Base-by-base conservation (phyloP, 176 grass and related monocot species). In the Eleusine indica region DNA sequence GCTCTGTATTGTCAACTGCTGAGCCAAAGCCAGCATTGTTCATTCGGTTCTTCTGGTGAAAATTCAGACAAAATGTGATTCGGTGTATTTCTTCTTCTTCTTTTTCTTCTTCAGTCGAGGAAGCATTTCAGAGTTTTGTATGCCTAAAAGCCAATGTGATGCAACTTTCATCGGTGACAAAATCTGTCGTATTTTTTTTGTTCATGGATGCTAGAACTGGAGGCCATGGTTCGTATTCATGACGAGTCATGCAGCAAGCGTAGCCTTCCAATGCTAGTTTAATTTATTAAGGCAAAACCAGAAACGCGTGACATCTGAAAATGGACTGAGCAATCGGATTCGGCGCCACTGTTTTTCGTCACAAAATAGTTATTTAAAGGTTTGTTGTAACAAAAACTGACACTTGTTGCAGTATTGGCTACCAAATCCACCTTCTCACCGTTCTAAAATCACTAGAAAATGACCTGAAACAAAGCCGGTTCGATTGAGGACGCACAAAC, bases 381-480 rank as follows among this genome's bases (percentile, higher is more conserved):
- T 85, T 82, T 86, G 83, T 86, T 82, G 83, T 66, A 78, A 82
- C 83, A 82, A 73, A 73, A 73, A 66, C 82, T 86, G 88, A 82
- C 83, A 30, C 16, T 46, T 51, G 78, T 19, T 39, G 38, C 79
- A 74, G 52, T 82, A 72, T 90, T 73, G 88, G 78, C 62, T 73
- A 86, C 83, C 83, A 82, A 82, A 86, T 60, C 83, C 58, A 61
- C 74, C 88, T 78, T 83, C 49, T 69, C 29, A 19, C 38, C 17
- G 5, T 30, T 42, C 38, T 3, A 49, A 78, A 51, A 68, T 86
- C 67, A 37, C 3, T 29, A 58, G 32, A 77, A 77, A 77, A 82
- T 39, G 38, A 66, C 66, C 37, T n/a, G 19, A 67, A 63, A 29
- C 1, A 29, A 63, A 15, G 9, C 9, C 10, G 46, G 60, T 83